Percentiles rank a stretch among this genome's conserved stretches.
These are phyloP conservation scores for Cutaneotrichosporon sp. DNA, from an alignment of 1,284 basidiomycete species.

Conservation along the genomic window DNA sequence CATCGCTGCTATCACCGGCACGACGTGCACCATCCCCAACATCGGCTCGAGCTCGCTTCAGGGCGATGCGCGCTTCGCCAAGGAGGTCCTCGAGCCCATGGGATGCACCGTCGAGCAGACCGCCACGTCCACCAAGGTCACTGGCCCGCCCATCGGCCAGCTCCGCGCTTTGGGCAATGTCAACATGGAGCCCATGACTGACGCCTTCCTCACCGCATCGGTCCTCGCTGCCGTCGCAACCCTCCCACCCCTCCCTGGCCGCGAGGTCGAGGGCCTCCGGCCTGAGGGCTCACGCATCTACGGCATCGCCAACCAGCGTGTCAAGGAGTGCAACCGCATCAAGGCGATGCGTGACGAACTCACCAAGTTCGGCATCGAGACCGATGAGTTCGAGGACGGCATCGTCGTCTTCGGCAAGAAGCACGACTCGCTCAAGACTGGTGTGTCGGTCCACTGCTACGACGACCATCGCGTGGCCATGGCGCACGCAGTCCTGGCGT, in stretches of 20 bases:
- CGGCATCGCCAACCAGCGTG: constrained; percentile 96
- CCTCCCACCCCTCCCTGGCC: constrained; percentile 55
- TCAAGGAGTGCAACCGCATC: constrained; percentile 98
- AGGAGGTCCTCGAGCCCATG: constrained; percentile 90
- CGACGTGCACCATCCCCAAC: constrained; percentile 86
- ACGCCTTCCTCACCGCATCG: constrained; percentile 94
- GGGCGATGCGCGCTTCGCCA: constrained; percentile 94
- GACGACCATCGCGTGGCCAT: constrained; percentile 99
- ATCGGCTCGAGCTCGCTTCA: constrained; percentile 90
- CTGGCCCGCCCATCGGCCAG: constrained; percentile 76
- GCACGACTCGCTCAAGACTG: constrained; percentile 62
- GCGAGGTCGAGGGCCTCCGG: constrained; percentile 46
- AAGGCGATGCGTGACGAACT: constrained; percentile 94
- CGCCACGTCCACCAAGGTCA: constrained; percentile 84
- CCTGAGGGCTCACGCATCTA: constrained; percentile 72
- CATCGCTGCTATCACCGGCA: constrained; percentile 93
- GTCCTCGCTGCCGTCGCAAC: constrained; percentile 84
- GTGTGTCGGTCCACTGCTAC: constrained; percentile 85
- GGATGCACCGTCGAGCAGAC: constrained; percentile 90
- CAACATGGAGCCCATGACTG: constrained; percentile 99
- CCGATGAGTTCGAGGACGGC: constrained; percentile 88
- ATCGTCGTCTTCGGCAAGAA: constrained; percentile 83
- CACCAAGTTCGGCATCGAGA: constrained; percentile 92
- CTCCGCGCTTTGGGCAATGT: constrained; percentile 81
- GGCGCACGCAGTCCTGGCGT: constrained; percentile 89